Base-by-base conservation (phyloP, 2,329 filamentous ascomycete species). In the Colletotrichum magnum region DNA sequence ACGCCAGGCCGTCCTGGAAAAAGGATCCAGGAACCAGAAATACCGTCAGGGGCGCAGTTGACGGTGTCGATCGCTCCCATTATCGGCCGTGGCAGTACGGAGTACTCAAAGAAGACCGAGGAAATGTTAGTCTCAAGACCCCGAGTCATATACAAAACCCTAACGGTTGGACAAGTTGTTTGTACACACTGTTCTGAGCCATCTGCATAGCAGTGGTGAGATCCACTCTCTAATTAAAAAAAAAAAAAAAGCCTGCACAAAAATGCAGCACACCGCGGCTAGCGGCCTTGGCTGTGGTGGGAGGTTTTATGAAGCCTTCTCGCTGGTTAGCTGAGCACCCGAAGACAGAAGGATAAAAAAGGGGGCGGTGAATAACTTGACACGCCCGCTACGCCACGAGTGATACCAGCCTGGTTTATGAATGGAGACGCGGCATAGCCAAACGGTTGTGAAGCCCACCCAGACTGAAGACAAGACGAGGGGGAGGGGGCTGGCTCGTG, bases 11-110 rank as follows among this genome's bases (percentile, higher is more conserved):
- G 47, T 60, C 62, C 50, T 39, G 26, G 36, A 39, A 21, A 18
- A 39, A 57, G 62, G 52, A 69, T 59, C 26, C 66, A 61, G 66
- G 66, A 70, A 70, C 68, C 58, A 68, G 58, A 62, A 48, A 54
- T 51, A 68, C 48, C 64, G 64, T 68, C 64, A 68, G 68, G 58
- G 68, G 68, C 68, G 64, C 58, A 70, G 68, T 68, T 50, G 52
- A 54, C 48, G 51, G 58, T 36, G 64, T 47, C 58, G 68, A 70
- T 63, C 68, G 43, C 50, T 48, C 12, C 36, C 65, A 18, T 16
- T 18, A 61, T 47, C 32, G 50, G 43, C 39, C 41, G 12, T 15
- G 39, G 36, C 52, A 9, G 68, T 62, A 62, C 26, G 7, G 21
- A 15, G 28, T 70, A 70, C 57, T 18, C 18, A 28, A 13, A 4